Conservation (phyloP, 192 early-diverging fungal genomes). For the Linnemannia exigua region DNA sequence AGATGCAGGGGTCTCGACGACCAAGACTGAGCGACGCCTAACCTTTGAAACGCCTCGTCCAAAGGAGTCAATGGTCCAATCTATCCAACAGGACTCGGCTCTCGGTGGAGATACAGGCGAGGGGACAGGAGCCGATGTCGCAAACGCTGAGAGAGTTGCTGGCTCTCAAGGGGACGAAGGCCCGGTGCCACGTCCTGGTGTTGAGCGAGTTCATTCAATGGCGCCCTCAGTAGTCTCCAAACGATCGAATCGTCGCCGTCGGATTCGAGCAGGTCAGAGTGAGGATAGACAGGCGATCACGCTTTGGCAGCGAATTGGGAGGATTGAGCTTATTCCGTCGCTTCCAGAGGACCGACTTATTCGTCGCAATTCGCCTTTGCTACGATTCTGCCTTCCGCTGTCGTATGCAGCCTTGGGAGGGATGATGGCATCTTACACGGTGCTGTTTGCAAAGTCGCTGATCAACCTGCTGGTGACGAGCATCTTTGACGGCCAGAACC, state of each 20-base stretch:
- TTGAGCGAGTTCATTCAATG: constrained; percentile 16
- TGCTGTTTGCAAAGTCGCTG: constrained; percentile 86
- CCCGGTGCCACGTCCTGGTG: not conserved
- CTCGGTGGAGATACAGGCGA: not conserved
- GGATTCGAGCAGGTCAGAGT: not conserved
- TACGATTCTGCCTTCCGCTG: constrained; percentile 75
- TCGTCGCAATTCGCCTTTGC: constrained; percentile 57
- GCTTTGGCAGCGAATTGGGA: constrained; percentile 21
- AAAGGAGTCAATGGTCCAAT: not conserved
- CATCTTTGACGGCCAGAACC: constrained; percentile 78
- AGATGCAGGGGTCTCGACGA: not conserved
- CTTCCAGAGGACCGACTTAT: constrained; percentile 60
- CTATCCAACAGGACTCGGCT: not conserved
- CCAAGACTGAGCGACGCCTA: constrained; percentile 11
- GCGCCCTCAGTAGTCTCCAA: constrained; percentile 8
- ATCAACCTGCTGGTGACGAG: constrained; percentile 78
- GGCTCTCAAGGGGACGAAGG: not conserved
- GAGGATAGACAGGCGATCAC: constrained; percentile 8
- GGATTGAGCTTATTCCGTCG: constrained; percentile 58
- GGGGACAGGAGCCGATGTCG: not conserved
- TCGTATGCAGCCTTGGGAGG: constrained; percentile 82
- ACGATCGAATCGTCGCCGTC: constrained; percentile 15
- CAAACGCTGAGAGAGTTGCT: not conserved
- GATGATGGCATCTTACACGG: constrained; percentile 82
- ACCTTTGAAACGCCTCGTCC: constrained; percentile 30